A percentile compares a stretch with the other conserved stretches of the same genome.
These are phyloP conservation scores for Luffa acutangula DNA, from an alignment of 306 rosid species.

Conservation along the genomic window DNA sequence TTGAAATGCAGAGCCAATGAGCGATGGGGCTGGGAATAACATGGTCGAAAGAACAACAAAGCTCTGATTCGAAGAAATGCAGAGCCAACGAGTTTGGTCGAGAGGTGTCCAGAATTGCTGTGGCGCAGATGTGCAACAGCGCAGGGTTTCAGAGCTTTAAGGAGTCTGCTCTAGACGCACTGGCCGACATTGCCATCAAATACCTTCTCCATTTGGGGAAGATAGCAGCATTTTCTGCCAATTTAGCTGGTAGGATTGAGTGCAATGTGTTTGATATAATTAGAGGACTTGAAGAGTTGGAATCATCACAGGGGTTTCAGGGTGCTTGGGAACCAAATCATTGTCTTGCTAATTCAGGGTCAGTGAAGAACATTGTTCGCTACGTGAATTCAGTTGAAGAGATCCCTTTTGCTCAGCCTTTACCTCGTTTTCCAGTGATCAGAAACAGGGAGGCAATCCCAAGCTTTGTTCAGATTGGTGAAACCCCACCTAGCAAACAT, in stretches of 20 bases:
- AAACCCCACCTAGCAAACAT: slow-evolving; percentile 48
- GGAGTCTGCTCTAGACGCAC: slow-evolving; percentile 52
- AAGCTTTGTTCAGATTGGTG: slow-evolving; percentile 58
- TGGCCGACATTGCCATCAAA: slow-evolving; percentile 50
- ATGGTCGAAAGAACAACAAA: slow-evolving; percentile 19
- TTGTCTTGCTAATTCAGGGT: slow-evolving; percentile 31
- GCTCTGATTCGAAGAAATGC: slow-evolving; percentile 5
- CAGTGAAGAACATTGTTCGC: slow-evolving; percentile 22
- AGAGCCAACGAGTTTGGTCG: slow-evolving; percentile 44
- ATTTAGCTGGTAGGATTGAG: slow-evolving; percentile 63
- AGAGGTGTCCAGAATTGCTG: slow-evolving; percentile 43
- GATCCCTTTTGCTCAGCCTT: slow-evolving; percentile 55
- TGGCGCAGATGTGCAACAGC: slow-evolving; percentile 56
- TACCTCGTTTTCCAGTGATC: slow-evolving; percentile 53
- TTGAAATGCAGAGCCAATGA: slow-evolving; percentile 22
- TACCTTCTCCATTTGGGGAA: slow-evolving; percentile 58
- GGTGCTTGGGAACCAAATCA: slow-evolving; percentile 25
- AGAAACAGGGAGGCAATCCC: slow-evolving; percentile 32
- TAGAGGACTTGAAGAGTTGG: slow-evolving; percentile 52
- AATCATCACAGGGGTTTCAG: slow-evolving; percentile 41
- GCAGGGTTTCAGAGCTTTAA: slow-evolving; percentile 45
- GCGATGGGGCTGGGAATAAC: slow-evolving; percentile 29
- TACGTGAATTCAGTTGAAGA: slow-evolving; percentile 40
- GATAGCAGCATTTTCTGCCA: slow-evolving; percentile 38
- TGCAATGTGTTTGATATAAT: slow-evolving; percentile 55